These are phyloP conservation scores for Pichia pseudocactophila DNA, from an alignment of 805 yeast genomes.

Conservation along the genomic window DNA sequence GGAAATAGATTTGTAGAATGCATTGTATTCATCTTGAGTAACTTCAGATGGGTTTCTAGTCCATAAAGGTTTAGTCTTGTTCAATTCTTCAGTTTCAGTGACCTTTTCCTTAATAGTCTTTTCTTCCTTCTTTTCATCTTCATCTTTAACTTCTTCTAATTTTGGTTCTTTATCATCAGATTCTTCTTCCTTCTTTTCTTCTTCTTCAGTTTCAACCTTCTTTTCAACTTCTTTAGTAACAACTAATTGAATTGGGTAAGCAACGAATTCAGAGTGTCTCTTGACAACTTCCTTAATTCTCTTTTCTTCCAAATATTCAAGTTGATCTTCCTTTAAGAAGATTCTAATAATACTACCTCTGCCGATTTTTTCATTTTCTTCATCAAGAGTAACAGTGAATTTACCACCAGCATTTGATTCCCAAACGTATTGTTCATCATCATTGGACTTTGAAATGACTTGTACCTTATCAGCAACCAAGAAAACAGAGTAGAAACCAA, in stretches of 20 bases:
- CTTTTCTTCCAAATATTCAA: constrained; percentile 98
- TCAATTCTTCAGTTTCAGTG: constrained; percentile 94
- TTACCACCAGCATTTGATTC: constrained; percentile 99
- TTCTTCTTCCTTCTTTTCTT: constrained; percentile 42
- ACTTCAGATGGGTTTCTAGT: constrained; percentile 98
- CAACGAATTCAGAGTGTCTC: constrained; percentile 98
- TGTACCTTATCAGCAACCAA: constrained; percentile 98
- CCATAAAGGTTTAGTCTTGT: constrained; percentile 99
- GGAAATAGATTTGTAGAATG: constrained; percentile 98
- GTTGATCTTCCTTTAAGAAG: constrained; percentile 97
- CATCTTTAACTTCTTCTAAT: constrained; percentile 42
- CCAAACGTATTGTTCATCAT: constrained; percentile 99
- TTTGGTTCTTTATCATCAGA: constrained; percentile 43
- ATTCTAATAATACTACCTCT: constrained; percentile 96
- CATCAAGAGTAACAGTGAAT: constrained; percentile 91
- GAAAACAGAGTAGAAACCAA: constrained; percentile 99
- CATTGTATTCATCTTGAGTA: constrained; percentile 96
- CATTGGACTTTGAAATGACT: constrained; percentile 97
- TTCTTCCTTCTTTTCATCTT: constrained; percentile 55
- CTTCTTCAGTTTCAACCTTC: constrained; percentile 85
- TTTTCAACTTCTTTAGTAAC: constrained; percentile 98
- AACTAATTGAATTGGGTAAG: constrained; percentile 97
- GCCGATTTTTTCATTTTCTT: constrained; percentile 70
- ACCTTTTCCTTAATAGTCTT: constrained; percentile 90
- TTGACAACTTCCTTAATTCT: constrained; percentile 98